A percentile compares a stretch with the other conserved stretches of the same genome.
These are phyloP conservation scores for Pseudocercospora cruenta DNA, from an alignment of 2,329 filamentous ascomycete genomes.

Conservation along the genomic window DNA sequence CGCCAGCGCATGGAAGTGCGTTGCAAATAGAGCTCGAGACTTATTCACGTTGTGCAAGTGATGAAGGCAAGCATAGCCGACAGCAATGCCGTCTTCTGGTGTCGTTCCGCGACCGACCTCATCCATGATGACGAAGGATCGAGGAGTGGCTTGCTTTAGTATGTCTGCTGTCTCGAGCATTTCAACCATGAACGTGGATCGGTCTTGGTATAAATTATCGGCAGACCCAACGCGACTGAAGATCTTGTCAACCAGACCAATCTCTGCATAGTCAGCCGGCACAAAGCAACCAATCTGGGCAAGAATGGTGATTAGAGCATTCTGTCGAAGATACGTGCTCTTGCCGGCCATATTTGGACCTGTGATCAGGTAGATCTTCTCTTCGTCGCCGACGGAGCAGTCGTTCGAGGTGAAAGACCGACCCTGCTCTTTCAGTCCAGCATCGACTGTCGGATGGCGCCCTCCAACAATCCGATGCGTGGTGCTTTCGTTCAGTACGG, in stretches of 20 bases:
- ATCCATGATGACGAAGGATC: constrained; percentile 95
- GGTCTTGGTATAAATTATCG: constrained; percentile 90
- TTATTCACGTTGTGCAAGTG: constrained; percentile 78
- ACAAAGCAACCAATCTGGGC: constrained; percentile 93
- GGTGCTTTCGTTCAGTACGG: constrained; percentile 66
- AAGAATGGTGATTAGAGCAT: constrained; percentile 89
- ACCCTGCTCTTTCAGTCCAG: constrained; percentile 76
- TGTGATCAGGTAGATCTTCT: constrained; percentile 69
- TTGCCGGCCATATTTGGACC: constrained; percentile 99
- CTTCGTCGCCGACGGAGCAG: constrained; percentile 78
- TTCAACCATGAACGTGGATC: constrained; percentile 99
- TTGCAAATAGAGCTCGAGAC: constrained; percentile 86
- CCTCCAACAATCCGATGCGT: constrained; percentile 80
- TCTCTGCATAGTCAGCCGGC: constrained; percentile 79
- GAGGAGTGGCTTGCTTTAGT: constrained; percentile 77
- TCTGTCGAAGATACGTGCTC: constrained; percentile 92
- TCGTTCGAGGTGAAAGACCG: constrained; percentile 84
- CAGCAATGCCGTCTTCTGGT: constrained; percentile 85
- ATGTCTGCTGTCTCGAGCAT: constrained; percentile 97
- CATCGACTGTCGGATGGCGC: constrained; percentile 89
- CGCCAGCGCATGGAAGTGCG: constrained; percentile 85
- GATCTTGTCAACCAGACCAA: constrained; percentile 93
- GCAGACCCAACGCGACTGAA: constrained; percentile 87
- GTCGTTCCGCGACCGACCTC: constrained; percentile 95
- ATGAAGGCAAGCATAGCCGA: constrained; percentile 85